Conservation (phyloP, 371 early-diverging fungal species). For the Mucor circinelloides region DNA sequence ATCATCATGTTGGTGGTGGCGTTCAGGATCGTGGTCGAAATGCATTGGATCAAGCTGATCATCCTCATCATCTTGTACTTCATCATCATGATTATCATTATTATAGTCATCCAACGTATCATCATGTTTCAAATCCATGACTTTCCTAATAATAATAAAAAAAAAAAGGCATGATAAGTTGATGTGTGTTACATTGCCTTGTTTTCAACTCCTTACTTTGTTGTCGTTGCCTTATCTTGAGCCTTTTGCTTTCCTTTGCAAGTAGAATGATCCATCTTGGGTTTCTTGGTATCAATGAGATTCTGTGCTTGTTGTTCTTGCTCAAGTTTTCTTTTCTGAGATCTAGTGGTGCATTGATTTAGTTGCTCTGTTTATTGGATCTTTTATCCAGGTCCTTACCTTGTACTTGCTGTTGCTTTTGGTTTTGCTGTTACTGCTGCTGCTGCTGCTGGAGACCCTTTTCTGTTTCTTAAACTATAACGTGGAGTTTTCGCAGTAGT, state of each 20-base stretch:
- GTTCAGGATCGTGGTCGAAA: slow-evolving; percentile 9
- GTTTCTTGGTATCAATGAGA: slow-evolving; percentile 5
- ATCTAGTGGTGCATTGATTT: neutral
- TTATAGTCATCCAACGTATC: neutral
- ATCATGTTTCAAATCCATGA: neutral
- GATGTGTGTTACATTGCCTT: neutral
- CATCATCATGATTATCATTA: neutral
- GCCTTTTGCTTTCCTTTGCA: slow-evolving; percentile 21
- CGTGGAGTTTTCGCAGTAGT: neutral
- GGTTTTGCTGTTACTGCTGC: neutral
- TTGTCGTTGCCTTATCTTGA: neutral
- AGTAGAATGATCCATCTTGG: neutral
- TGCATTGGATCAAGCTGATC: neutral
- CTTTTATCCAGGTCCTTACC: neutral
- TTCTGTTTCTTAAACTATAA: slow-evolving; percentile 15
- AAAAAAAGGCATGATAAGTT: neutral
- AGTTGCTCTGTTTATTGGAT: neutral
- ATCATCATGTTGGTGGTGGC: slow-evolving; percentile 26
- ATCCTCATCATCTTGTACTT: slow-evolving; percentile 9
- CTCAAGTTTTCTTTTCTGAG: slow-evolving; percentile 17
- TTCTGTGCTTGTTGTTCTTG: neutral
- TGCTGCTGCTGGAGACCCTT: slow-evolving; percentile 10
- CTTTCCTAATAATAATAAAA: neutral
- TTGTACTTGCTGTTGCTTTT: neutral
- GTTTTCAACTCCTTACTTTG: neutral